Evolutionary conservation across 2,329 filamentous ascomycete genomes (phyloP).

Genomic region (Aspergillus melleus): DNA sequence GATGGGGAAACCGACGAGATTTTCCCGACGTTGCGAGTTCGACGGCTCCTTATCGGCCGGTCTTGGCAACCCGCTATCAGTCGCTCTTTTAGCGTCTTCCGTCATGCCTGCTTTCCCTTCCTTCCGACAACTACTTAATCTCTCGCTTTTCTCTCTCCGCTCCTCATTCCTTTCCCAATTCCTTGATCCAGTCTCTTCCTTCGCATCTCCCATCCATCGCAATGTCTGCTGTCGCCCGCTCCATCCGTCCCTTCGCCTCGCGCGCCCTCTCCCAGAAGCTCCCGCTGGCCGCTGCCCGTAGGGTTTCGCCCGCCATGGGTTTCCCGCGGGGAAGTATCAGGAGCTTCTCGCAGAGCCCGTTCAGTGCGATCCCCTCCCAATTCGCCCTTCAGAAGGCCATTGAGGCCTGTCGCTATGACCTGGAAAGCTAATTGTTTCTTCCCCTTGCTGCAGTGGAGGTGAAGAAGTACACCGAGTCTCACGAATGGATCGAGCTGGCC

Average conservation of each 20-base stretch:
- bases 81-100: conserved; percentile 16
- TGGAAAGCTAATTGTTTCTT: conserved; percentile 26
- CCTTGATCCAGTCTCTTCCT: conserved; percentile 13
- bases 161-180: conserved; percentile 14
- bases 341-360: conserved; percentile 44
- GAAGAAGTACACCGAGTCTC: conserved; percentile 92
- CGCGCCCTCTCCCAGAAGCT: conserved; percentile 39
- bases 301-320: conserved; percentile 35
- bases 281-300: conserved; percentile 31
- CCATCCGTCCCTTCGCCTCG: conserved; percentile 38
- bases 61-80: conserved; percentile 31
- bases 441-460: conserved; percentile 36
- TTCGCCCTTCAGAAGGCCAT: conserved; percentile 7
- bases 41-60: conserved; percentile 10
- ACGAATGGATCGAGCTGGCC: conserved; percentile 95
- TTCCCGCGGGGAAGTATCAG: conserved; percentile 44
- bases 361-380: conserved; percentile 31
- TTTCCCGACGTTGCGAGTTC: conserved; percentile 14
- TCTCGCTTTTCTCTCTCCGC: conserved; percentile 13
- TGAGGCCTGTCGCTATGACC: background rate
- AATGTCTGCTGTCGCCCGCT: conserved; percentile 41
- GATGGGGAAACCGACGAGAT: conserved; percentile 19
- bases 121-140: conserved; percentile 21
- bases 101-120: conserved; percentile 17
- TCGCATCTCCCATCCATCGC: conserved; percentile 10